Base-by-base conservation (phyloP, 139 green algal species). In the Mychonastes homosphaera region DNA sequence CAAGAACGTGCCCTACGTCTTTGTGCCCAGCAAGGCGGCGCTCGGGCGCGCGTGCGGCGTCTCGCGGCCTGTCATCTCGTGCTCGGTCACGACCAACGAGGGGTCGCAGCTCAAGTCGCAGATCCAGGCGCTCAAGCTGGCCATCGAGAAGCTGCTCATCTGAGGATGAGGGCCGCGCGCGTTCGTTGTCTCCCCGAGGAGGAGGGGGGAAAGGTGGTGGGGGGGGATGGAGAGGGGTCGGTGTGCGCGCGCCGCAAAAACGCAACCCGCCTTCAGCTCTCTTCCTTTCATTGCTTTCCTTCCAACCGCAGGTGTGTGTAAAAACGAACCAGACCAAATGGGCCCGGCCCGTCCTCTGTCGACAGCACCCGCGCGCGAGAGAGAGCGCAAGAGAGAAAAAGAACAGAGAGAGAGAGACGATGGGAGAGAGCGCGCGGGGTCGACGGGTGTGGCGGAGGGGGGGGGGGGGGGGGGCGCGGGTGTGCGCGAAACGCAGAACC, bases 1-100 rank as follows among this genome's bases (percentile, higher is more conserved):
- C 79, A 99, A 99, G 81, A 98, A 99, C 72, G 92, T 98, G 24
- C 92, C 92, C 18, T 99, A 99, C 68, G 92, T 99, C 3, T 99
- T 99, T 67, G 54, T 99, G 3, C 87, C 90, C 7, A 95, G 84
- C 39, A 97, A 97, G 76, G 86, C 87, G n/a, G 92, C 92, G 1
- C 75, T 99, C 54, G 92, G 92, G 12, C 77, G 92, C 50, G 90
- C 92, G 33, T 99, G 92, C 73, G 92, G 92, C n/a, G 92, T 99
- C 1, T 90, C 87, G 0, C 69, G 92, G 18, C 88, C 90, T 38
- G 90, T 97, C 5, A 97, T 99, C 35, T 75, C 92, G 0, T 78
- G 69, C 49, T 94, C 82, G 21, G 84, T 99, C 24, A 99, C 92
- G 29, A 92, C 86, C 56, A 97, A 98, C 72, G 92, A 99, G 69